Percentiles rank a stretch among this genome's conserved stretches.
Conservation (phyloP, 2,329 filamentous ascomycete genomes). For the Diaporthe caulivora region DNA sequence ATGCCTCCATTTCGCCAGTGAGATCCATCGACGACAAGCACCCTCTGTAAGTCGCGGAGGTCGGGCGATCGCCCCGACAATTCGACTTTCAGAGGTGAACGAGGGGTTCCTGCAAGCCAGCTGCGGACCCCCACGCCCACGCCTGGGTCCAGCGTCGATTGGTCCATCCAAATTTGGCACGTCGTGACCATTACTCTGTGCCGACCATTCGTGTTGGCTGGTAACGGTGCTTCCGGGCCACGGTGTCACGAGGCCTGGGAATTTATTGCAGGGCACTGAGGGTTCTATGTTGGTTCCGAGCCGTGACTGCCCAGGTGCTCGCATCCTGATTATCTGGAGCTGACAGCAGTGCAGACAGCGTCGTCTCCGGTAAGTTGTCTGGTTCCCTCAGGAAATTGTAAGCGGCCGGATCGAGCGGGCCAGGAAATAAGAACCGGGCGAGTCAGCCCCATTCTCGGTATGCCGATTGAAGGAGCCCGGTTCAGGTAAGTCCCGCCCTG, state of each 20-base stretch:
- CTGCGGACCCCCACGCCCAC: slow-evolving; percentile 31
- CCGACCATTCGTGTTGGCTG: background rate
- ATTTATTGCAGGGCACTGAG: background rate
- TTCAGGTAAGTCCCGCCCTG: slow-evolving; percentile 2
- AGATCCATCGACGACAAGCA: slow-evolving; percentile 12
- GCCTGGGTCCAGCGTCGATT: slow-evolving; percentile 17
- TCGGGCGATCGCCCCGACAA: slow-evolving; percentile 33
- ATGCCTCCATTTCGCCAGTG: slow-evolving; percentile 1
- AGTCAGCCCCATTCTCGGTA: slow-evolving; percentile 23
- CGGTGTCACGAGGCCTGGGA: background rate
- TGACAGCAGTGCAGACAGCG: background rate
- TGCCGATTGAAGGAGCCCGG: slow-evolving; percentile 24
- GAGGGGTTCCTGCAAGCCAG: slow-evolving; percentile 30
- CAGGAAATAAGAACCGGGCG: slow-evolving; percentile 11
- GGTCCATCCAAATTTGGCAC: slow-evolving; percentile 18
- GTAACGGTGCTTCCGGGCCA: slow-evolving; percentile 10
- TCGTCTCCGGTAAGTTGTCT: background rate
- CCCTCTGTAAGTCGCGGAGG: slow-evolving; percentile 16
- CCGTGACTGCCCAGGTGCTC: background rate
- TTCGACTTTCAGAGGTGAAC: background rate
- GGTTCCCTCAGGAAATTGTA: background rate
- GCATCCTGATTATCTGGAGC: background rate
- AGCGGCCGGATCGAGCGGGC: slow-evolving; percentile 16
- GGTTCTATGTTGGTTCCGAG: background rate
- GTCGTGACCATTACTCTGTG: background rate